phyloP scores from a whole-genome alignment of 345 rosid species.

The Firmiana major region DNA sequence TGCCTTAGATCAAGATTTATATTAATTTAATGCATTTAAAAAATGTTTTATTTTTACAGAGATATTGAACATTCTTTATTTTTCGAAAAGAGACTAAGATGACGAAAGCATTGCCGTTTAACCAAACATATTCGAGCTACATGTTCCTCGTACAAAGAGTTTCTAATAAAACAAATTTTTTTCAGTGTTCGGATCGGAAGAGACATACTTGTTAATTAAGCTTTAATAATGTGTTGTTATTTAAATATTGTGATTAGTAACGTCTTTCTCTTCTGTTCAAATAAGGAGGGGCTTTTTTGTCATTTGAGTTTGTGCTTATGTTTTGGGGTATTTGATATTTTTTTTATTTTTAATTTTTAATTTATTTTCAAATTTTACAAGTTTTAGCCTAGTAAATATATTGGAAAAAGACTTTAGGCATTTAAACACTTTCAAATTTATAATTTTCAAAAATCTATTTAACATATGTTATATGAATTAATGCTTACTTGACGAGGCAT shows the following conservation, averaged over 20 bases:
- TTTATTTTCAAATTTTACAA: too few species aligned
- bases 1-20: background rate
- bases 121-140: slow-evolving; percentile 19
- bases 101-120: slow-evolving; percentile 34
- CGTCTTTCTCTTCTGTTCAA: background rate
- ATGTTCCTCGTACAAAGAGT: slow-evolving; percentile 22
- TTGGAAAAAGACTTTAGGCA: too few species aligned
- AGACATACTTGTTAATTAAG: background rate
- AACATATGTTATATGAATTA: too few species aligned
- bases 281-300: background rate
- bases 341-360: too few species aligned
- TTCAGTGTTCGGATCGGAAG: slow-evolving; percentile 1
- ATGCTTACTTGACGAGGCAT: too few species aligned
- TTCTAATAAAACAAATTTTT: background rate
- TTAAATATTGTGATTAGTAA: background rate
- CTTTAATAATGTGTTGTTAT: background rate
- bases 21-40: background rate
- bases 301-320: background rate
- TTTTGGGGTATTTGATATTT: too few species aligned
- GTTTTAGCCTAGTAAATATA: too few species aligned
- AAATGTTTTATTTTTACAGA: background rate
- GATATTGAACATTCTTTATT: background rate
- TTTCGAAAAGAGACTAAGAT: slow-evolving; percentile 6
- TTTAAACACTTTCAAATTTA: too few species aligned
- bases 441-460: too few species aligned